Conservation (phyloP, 306 rosid genomes). For the Cercis canadensis region DNA sequence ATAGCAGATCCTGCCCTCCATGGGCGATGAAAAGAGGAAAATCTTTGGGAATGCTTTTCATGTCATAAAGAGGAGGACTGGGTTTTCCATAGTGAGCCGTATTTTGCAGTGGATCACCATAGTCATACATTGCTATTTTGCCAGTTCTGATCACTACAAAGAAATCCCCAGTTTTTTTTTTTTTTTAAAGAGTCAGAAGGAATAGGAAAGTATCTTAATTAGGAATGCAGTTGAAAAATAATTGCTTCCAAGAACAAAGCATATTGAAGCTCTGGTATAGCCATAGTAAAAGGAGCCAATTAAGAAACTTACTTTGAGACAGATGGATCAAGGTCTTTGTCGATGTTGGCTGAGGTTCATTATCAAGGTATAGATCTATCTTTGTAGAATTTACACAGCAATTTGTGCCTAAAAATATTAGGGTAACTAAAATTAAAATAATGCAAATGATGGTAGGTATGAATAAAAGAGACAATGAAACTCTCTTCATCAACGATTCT, state of each 20-base stretch:
- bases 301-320: slow-evolving; percentile 65
- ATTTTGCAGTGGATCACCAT: slow-evolving; percentile 40
- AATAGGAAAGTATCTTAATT: too few relatives aligned
- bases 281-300: too few relatives aligned
- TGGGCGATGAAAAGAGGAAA: slow-evolving; percentile 63
- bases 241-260: too few relatives aligned
- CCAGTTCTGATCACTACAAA: slow-evolving; percentile 57
- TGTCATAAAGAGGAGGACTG: slow-evolving; percentile 30
- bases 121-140: slow-evolving; percentile 64
- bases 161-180: slow-evolving; percentile 38
- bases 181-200: too few relatives aligned
- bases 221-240: too few relatives aligned
- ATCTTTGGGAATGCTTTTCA: slow-evolving; percentile 43
- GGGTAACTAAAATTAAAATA: not conserved
- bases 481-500: too few relatives aligned
- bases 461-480: too few relatives aligned
- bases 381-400: slow-evolving; percentile 69
- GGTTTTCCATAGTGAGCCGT: slow-evolving; percentile 55
- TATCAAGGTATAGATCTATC: slow-evolving; percentile 45
- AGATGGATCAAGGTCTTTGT: slow-evolving; percentile 82
- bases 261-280: too few relatives aligned
- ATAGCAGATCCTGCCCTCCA: slow-evolving; percentile 59
- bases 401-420: slow-evolving; percentile 49
- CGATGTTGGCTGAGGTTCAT: slow-evolving; percentile 50
- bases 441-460: too few relatives aligned